Evolutionary conservation across 345 rosid species (phyloP), one percentile per base, ranked within the genome.

Genomic region (Arabis alpina): DNA sequence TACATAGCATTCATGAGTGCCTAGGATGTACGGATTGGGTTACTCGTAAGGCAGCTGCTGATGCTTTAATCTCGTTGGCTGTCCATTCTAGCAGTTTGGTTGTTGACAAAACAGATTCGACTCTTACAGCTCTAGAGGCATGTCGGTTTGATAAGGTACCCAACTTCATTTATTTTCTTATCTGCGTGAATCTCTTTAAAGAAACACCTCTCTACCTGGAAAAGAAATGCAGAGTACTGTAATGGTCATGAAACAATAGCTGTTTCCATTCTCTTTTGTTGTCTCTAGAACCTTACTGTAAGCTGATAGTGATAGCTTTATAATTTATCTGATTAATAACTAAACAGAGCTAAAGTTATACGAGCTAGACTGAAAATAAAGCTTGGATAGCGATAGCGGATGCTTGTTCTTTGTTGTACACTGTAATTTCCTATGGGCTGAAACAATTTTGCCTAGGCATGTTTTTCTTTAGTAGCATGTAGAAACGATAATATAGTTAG

Each of bases 121-220:
- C 95, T 1, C 61, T 94, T 48, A 71, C 82, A 39, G 78, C 78
- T 55, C 96, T 89, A 53, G 99, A 94, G 80, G 84, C 82, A 19
- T 91, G 82, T 81, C 98, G 97, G 14, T 94, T 94, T 76, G 99
- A 94, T 74, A 91, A 92, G 96, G 99, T 94, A 72, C 75, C 59
- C 42, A 47, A 4, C 24, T 52, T 54, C 45, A 23, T 68, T 28
- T 39, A 30, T 24, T 39, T 52, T 7, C 37, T 15, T 36, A 45
- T 54, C 14, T 19, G 10, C 15, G 3, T 60, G 52, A 40, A 50
- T 70, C 27, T 52, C 37, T 71, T n/a, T 32, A 5, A 54, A 62
- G 64, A 63, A 23, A 42, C 1, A 19, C 34, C 13, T 34, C 19
- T 11, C 42, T 45, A 36, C 47, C 42, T 48, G 47, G 25, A 19